These are phyloP conservation scores for Solanum ahanhuiri DNA, from an alignment of 257 asterid species.

Conservation along the genomic window DNA sequence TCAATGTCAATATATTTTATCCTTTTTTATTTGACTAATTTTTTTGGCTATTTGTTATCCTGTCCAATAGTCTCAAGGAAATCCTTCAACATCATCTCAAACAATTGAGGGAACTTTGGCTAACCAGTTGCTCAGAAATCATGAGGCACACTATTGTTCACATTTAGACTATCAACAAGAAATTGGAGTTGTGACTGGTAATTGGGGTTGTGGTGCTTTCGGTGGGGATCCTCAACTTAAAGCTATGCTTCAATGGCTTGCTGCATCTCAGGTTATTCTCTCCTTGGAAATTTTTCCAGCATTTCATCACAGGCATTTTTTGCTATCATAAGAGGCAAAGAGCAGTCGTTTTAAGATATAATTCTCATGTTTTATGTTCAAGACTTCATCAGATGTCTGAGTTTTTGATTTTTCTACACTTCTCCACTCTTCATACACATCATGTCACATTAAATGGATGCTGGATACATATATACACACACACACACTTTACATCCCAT, in stretches of 20 bases:
- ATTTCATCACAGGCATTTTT: not conserved
- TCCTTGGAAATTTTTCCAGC: not conserved
- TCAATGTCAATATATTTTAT: not conserved
- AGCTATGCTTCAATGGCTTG: constrained; percentile 80
- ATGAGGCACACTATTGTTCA: not conserved
- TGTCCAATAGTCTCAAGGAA: constrained; percentile 13
- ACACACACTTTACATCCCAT: not conserved
- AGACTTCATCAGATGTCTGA: not conserved
- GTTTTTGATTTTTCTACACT: not conserved
- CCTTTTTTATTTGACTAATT: not conserved
- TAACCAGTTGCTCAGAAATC: not conserved
- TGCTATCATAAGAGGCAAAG: not conserved
- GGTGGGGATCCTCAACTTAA: constrained; percentile 91
- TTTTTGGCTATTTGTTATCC: not conserved
- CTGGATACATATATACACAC: not conserved
- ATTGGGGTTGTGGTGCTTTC: constrained; percentile 98
- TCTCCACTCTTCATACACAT: not conserved
- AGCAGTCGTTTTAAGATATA: not conserved
- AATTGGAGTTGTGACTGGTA: constrained; percentile 80
- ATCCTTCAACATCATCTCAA: constrained; percentile 19
- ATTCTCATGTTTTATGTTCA: not conserved
- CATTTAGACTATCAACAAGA: constrained; percentile 3
- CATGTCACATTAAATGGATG: not conserved
- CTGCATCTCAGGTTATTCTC: constrained; percentile 62
- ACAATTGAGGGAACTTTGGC: not conserved